Base-by-base conservation (phyloP, 495 filamentous ascomycete species). In the Xylona heveae region DNA sequence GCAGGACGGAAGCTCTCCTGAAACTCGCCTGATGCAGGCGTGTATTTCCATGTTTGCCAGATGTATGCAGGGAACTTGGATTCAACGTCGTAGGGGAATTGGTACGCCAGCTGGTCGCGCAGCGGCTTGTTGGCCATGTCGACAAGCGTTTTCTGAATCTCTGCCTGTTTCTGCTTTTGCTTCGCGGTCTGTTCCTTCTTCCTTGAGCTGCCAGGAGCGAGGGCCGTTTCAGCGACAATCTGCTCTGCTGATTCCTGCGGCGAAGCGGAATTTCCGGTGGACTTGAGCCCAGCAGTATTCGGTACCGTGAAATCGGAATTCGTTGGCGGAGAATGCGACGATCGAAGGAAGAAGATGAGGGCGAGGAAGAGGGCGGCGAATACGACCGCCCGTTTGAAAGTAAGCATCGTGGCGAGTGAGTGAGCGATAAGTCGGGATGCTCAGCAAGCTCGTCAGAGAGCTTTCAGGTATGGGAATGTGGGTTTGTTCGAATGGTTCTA, bases 1-100 rank as follows among this genome's bases (percentile, higher is more conserved):
- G 76, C 58, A 18, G 68, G 64, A 29, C 90, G 71, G 29, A 91
- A 78, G 4, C 58, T 54, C 38, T 78, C 68, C 3, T 48, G 51
- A 46, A 97, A 97, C 37, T 79, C 67, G 33, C 67, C 59, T n/a
- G 76, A 76, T 1, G 73, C 64, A 1, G 90, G 88, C 1, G 71
- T 76, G 48, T 74, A 78, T 53, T 90, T 93, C 88, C 88, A 97
- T 24, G 88, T 97, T 58, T 97, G 88, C 88, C 88, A 97, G 38
- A 97, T 90, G 53, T 91, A 97, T 18, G 82, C 84, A 0, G 88
- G 88, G 51, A 97, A 97, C 50, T 80, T 84, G 35, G 58, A 49
- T 39, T 80, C 71, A 28, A 83, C 64, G 41, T 90, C 74, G 56
- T 95, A 97, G 8, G 84, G 82, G 48, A 85, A 97, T 43, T 90